Conservation (phyloP, 352 stramenopile species). For the Globisporangium apiculatum region DNA sequence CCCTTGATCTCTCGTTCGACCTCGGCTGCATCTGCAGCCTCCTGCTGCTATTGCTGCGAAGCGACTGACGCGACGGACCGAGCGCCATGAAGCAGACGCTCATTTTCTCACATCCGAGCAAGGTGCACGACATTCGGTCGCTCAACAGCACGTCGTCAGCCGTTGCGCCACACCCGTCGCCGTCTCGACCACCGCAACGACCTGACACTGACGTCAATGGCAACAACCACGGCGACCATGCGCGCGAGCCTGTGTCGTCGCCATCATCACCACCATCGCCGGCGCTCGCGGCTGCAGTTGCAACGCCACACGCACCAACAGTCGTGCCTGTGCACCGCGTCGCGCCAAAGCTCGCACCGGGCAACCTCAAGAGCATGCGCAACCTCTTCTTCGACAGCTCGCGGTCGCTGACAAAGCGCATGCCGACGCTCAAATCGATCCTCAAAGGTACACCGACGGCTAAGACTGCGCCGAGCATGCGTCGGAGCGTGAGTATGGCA, state of each 20-base stretch:
- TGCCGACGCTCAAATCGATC: slow-evolving; percentile 26
- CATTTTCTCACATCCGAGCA: slow-evolving; percentile 10
- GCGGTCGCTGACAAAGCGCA: slow-evolving; percentile 15
- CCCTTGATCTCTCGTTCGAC: neutral
- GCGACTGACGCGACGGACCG: neutral
- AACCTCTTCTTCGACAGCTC: slow-evolving; percentile 34
- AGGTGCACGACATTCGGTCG: slow-evolving; percentile 11
- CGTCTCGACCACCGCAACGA: neutral
- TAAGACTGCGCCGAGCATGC: neutral
- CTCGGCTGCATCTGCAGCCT: neutral
- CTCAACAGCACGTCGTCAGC: neutral
- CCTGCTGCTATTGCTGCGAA: neutral
- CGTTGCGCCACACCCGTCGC: slow-evolving; percentile 2
- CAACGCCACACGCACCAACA: neutral
- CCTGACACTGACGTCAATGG: neutral
- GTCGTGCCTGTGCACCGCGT: neutral
- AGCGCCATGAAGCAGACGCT: slow-evolving; percentile 10
- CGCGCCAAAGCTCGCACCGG: slow-evolving; percentile 6
- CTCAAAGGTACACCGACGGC: slow-evolving; percentile 2
- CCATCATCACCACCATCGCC: neutral
- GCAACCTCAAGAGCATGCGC: slow-evolving; percentile 23
- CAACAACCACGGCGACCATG: neutral
- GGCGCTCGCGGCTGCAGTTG: neutral
- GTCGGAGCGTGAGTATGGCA: neutral
- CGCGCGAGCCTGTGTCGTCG: neutral